Base-by-base conservation (phyloP, 306 rosid species). In the Quercus wislizeni region DNA sequence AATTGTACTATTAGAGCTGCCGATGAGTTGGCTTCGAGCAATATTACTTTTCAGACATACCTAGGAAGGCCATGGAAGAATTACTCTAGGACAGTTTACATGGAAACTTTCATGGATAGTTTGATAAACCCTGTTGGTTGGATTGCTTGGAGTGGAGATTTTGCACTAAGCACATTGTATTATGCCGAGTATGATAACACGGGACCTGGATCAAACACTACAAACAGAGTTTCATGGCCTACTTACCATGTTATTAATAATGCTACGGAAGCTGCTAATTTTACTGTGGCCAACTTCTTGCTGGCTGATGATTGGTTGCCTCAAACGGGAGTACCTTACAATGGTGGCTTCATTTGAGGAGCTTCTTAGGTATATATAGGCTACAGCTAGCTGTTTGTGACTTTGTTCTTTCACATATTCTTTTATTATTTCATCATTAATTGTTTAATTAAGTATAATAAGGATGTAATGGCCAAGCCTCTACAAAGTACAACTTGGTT, bases 21-120 rank as follows among this genome's bases (percentile, higher is more conserved):
- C 0, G 65, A 69, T 12, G 97, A 91, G 70, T 81, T 89, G 61
- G 91, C 89, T 49, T 70, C 87, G 0, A 12, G 14, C 19, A 65
- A 76, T 46, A 63, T 61, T n/a, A 74, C 76, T 0, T 75, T 73
- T n/a, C 54, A 86, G 33, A 91, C 97, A 0, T 93, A 89, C 73
- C 84, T 91, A 4, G 97, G 97, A 1, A 86, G 97, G 55, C 96
- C 97, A 1, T 92, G 97, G 96, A 92, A 93, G 83, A 80, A 89
- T 69, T 93, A 85, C 54, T 93, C 97, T 1, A 80, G 86, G 77
- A 93, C 94, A 1, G 80, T 91, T 30, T 89, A 21, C 68, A 78
- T 91, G 91, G 89, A 88, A 55, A 77, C 77, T 56, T 88, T 68
- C 73, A 85, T 93, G 74, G 91, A 85, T 6, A 74, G 68, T 62